Percentiles rank a stretch among this genome's conserved stretches.
Conservation (phyloP, 371 early-diverging fungal genomes). For the Mortierella sp. region DNA sequence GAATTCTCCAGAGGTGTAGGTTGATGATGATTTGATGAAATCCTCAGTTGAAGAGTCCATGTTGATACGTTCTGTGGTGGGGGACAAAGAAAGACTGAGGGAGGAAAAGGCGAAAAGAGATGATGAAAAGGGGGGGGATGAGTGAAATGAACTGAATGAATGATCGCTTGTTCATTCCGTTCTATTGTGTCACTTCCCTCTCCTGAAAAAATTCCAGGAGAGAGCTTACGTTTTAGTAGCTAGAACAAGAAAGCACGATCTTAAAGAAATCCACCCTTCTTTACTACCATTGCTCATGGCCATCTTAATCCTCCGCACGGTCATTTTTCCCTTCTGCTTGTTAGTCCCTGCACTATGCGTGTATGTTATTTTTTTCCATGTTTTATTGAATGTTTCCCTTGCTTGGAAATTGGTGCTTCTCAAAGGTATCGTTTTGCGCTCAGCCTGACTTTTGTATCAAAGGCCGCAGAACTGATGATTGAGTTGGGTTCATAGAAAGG, state of each 20-base stretch:
- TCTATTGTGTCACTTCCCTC: not conserved
- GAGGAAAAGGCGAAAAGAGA: not conserved
- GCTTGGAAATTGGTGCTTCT: conserved; percentile 17
- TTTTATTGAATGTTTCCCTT: conserved; percentile 10
- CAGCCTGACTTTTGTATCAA: conserved; percentile 85
- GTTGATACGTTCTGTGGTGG: not conserved
- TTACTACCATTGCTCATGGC: too few relatives aligned
- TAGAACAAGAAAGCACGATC: too few relatives aligned
- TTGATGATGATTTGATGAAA: not conserved
- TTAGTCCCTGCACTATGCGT: not conserved
- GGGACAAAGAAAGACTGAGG: not conserved
- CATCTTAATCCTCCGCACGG: too few relatives aligned
- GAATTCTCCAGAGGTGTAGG: conserved; percentile 3
- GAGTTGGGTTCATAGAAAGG: conserved; percentile 92
- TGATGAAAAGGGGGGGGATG: not conserved
- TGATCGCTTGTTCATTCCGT: not conserved
- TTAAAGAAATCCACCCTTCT: too few relatives aligned
- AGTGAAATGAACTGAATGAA: not conserved
- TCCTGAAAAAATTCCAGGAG: not conserved
- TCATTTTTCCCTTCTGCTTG: not conserved
- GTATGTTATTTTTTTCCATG: not conserved
- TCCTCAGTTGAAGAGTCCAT: conserved; percentile 3
- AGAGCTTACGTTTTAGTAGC: not conserved
- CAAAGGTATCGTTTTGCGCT: conserved; percentile 87
- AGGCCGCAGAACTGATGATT: conserved; percentile 84